Conservation (phyloP, 495 filamentous ascomycete species). For the Entonaema liquescens region DNA sequence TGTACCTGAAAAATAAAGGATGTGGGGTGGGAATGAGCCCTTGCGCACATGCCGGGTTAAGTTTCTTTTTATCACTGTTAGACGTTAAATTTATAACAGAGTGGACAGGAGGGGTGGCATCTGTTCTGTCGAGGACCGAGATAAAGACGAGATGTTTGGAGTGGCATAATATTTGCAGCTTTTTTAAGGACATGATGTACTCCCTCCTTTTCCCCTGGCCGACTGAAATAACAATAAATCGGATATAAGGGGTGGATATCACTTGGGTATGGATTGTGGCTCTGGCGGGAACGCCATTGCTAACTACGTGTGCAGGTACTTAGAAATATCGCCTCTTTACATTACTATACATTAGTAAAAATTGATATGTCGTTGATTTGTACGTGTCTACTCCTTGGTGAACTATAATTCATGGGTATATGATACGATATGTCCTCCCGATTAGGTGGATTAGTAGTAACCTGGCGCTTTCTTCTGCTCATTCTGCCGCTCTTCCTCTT, state of each 20-base stretch:
- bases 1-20: not conserved
- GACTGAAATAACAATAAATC: not conserved
- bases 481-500: constrained; percentile 31
- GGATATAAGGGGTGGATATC: not conserved
- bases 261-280: not conserved
- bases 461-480: constrained; percentile 11
- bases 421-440: not conserved
- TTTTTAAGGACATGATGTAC: not conserved
- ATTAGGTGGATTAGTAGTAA: not conserved
- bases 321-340: not conserved
- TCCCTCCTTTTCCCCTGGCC: not conserved
- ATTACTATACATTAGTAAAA: not conserved
- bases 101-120: constrained; percentile 2
- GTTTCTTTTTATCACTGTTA: constrained; percentile 18
- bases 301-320: too few species aligned
- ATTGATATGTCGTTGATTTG: not conserved
- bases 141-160: constrained; percentile 11
- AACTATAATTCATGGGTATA: not conserved
- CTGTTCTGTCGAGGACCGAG: constrained; percentile 4
- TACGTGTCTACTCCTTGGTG: not conserved
- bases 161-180: not conserved
- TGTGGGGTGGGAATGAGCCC: constrained; percentile 12
- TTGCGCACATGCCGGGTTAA: constrained; percentile 1
- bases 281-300: not conserved
- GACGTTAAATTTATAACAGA: constrained; percentile 25